A percentile compares a stretch with the other conserved stretches of the same genome.
These are phyloP conservation scores for Chlamydomonas schloesseri DNA, from an alignment of 139 green algal genomes.

Conservation along the genomic window DNA sequence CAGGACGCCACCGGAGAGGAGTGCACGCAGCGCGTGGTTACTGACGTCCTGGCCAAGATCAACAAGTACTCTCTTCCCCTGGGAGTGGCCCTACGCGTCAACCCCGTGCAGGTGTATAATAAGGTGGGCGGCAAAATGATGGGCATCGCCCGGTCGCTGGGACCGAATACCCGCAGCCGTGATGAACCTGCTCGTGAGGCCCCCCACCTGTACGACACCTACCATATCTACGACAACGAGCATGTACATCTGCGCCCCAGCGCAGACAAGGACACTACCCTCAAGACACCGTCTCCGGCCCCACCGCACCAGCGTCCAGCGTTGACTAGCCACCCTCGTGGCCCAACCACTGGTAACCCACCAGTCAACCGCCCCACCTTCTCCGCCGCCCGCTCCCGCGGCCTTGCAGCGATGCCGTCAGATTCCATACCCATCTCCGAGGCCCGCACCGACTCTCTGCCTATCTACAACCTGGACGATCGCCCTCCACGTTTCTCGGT, in stretches of 20 bases:
- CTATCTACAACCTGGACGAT: no score
- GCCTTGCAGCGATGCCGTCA: neutral
- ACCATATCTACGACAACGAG: no score
- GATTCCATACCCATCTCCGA: neutral
- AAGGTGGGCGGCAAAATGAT: neutral
- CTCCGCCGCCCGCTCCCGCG: no score
- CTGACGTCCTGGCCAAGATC: neutral
- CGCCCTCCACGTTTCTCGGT: neutral
- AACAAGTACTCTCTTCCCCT: constrained; percentile 7
- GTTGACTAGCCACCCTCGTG: no score
- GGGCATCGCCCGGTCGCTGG: neutral
- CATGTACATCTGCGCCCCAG: no score
- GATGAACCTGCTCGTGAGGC: neutral
- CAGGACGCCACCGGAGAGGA: neutral
- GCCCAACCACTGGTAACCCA: no score
- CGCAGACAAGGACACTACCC: no score
- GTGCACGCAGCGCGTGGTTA: neutral
- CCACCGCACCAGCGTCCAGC: no score
- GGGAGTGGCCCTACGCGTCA: neutral
- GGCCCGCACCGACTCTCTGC: no score
- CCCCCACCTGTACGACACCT: neutral
- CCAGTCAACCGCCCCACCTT: no score
- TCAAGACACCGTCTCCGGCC: no score
- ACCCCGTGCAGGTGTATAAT: neutral
- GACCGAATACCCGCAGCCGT: no score